Conservation (phyloP, 257 asterid species). For the Jacaranda mimosifolia region DNA sequence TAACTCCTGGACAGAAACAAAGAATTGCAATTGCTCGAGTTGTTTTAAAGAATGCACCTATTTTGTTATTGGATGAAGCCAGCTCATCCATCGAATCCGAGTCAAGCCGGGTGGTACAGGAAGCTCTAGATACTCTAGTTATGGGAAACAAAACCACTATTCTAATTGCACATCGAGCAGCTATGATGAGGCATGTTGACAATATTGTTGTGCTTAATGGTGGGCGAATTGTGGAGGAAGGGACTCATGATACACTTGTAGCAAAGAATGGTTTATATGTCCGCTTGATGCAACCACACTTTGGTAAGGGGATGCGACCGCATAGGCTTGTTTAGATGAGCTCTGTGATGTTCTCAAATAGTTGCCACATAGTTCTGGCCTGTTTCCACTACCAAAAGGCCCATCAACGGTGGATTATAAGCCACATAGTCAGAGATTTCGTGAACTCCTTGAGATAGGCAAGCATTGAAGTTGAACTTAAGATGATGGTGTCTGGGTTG, state of each 20-base stretch:
- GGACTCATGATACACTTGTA: conserved; percentile 79
- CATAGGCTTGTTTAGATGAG: conserved; percentile 71
- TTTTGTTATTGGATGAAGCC: conserved; percentile 92
- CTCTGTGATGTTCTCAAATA: conserved; percentile 8
- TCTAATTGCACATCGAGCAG: conserved; percentile 96
- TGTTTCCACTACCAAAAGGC: background rate
- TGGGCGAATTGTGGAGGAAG: conserved; percentile 97
- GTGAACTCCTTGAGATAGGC: conserved; percentile 22
- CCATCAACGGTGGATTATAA: conserved; percentile 4
- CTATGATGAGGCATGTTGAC: conserved; percentile 99
- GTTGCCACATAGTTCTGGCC: conserved; percentile 24
- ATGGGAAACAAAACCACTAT: conserved; percentile 99
- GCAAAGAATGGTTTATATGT: conserved; percentile 89
- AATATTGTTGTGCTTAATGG: conserved; percentile 95
- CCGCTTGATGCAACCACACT: conserved; percentile 97
- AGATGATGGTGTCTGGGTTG: conserved; percentile 14
- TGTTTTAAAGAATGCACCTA: conserved; percentile 90
- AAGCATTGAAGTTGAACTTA: conserved; percentile 20
- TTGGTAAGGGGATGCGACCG: conserved; percentile 89
- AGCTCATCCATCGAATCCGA: conserved; percentile 97
- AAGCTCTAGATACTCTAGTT: conserved; percentile 92
- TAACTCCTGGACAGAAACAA: conserved; percentile 98
- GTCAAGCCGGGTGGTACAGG: conserved; percentile 95
- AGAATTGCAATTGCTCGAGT: conserved; percentile 97
- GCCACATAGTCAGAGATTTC: conserved; percentile 25